Evolutionary conservation across 768 basidiomycete genomes (phyloP).

Genomic region (Psilocybe tampanensis): DNA sequence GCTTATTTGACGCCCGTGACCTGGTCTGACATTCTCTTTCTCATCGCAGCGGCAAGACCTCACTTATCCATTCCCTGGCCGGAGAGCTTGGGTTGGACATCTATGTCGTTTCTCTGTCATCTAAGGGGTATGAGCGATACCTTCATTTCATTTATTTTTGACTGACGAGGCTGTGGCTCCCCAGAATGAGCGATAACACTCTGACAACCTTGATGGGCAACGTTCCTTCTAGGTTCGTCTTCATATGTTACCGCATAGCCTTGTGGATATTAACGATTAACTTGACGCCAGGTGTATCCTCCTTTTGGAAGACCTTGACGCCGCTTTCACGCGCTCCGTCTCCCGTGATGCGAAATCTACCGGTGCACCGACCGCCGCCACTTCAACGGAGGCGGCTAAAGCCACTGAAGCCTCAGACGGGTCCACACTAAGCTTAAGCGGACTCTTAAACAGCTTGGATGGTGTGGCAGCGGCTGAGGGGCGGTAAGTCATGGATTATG

Average conservation of each 20-base stretch:
- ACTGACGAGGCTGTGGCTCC: conserved; percentile 11
- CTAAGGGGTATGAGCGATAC: conserved; percentile 68
- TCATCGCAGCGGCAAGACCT: conserved; percentile 75
- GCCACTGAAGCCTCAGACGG: conserved; percentile 62
- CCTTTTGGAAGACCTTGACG: conserved; percentile 92
- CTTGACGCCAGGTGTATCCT: conserved; percentile 71
- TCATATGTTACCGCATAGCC: conserved; percentile 9
- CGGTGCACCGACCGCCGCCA: conserved; percentile 60
- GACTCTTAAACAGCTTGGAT: conserved; percentile 83
- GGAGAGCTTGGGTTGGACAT: conserved; percentile 89
- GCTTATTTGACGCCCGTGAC: background rate
- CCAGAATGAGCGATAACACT: conserved; percentile 89
- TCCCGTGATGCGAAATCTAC: conserved; percentile 82
- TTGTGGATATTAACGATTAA: background rate
- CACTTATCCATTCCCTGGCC: conserved; percentile 82
- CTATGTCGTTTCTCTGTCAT: conserved; percentile 86
- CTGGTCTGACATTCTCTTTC: conserved; percentile 3
- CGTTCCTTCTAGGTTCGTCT: conserved; percentile 73
- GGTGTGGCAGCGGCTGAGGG: conserved; percentile 87
- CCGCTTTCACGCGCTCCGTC: conserved; percentile 87
- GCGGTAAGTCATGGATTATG: conserved; percentile 52
- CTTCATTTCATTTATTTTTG: background rate
- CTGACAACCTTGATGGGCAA: conserved; percentile 86
- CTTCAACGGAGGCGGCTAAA: conserved; percentile 38
- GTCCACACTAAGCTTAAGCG: conserved; percentile 83